Evolutionary conservation across 441 rosid species (phyloP), one percentile per base, ranked within the genome.

Genomic region (Melianthus villosus): DNA sequence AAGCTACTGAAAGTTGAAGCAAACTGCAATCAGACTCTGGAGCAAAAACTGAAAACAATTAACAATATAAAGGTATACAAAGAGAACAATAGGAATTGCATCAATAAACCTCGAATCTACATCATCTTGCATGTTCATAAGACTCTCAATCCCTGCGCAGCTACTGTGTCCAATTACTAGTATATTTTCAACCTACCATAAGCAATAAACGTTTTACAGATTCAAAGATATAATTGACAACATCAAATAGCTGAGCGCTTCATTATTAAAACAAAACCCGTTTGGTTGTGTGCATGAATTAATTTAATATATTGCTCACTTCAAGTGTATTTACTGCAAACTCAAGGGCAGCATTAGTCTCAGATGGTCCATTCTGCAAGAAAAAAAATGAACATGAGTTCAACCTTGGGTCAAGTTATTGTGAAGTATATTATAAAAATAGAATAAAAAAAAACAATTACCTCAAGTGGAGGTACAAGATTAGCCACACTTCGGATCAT

Each of bases 311-410:
- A n/a, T 42, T 19, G 25, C 69, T 64, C 60, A 73, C 86, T 54
- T 55, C 36, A 46, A 77, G 86, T 27, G 60, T 45, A 25, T 54
- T 69, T 4, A 77, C 68, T 1, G 82, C 86, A 32, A 77, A 77
- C 37, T 77, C 73, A 5, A 77, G 75, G 43, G 86, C 82, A 0
- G 82, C 74, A 34, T 71, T 65, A 30, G 86, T 73, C 50, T 73
- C 82, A 27, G 86, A 68, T 36, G 86, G 67, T 22, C 86, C 77
- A n/a, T 49, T 50, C 82, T 77, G 57, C 32, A n/a, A 47, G 31
- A 32, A 53, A 22, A 1, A 0, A 4, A 52, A 40, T 3, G 16
- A 34, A 12, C 38, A 10, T 25, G 2, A n/a, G 10, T 11, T 8
- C 9, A 3, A 8, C 9, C 9, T 31, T 19, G 7, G 11, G 16